phyloP scores from a whole-genome alignment of 768 basidiomycete genomes.

The Hygrocybe punicea region DNA sequence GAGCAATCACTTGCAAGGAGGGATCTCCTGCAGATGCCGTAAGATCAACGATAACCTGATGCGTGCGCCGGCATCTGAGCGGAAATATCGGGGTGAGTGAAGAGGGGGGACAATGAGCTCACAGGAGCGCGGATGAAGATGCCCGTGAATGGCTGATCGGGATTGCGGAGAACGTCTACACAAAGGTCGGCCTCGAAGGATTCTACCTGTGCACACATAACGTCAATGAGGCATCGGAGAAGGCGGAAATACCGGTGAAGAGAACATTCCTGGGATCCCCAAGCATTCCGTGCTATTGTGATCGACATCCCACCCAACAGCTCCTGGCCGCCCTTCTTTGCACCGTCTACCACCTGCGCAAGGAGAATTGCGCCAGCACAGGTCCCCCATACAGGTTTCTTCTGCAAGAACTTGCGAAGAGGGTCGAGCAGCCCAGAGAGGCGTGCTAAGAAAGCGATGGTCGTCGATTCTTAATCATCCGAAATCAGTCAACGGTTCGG shows the following conservation, averaged over 20 bases:
- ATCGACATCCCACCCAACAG: conserved; percentile 77
- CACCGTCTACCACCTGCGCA: conserved; percentile 63
- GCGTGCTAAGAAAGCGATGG: conserved; percentile 75
- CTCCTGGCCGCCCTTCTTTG: conserved; percentile 86
- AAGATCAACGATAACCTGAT: conserved; percentile 62
- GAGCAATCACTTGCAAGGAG: conserved; percentile 67
- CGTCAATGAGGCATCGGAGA: neutral
- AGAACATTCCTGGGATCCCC: conserved; percentile 81
- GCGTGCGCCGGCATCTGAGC: neutral
- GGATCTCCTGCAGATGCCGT: conserved; percentile 45
- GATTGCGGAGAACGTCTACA: conserved; percentile 58
- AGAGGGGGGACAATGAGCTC: no score
- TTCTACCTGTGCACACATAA: conserved; percentile 70
- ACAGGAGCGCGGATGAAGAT: conserved; percentile 95
- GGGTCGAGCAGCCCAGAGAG: conserved; percentile 78
- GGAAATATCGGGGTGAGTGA: neutral
- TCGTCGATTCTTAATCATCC: conserved; percentile 71
- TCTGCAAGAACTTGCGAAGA: conserved; percentile 64
- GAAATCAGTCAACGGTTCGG: conserved; percentile 1
- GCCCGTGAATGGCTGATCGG: conserved; percentile 65
- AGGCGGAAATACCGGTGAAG: neutral
- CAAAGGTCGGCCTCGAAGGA: conserved; percentile 81
- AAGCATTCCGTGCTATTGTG: conserved; percentile 82
- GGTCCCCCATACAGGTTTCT: conserved; percentile 88
- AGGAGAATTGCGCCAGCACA: conserved; percentile 94